A percentile compares a stretch with the other conserved stretches of the same genome.
These are phyloP conservation scores for Ustulina deusta DNA, from an alignment of 2,329 filamentous ascomycete genomes.

Conservation along the genomic window DNA sequence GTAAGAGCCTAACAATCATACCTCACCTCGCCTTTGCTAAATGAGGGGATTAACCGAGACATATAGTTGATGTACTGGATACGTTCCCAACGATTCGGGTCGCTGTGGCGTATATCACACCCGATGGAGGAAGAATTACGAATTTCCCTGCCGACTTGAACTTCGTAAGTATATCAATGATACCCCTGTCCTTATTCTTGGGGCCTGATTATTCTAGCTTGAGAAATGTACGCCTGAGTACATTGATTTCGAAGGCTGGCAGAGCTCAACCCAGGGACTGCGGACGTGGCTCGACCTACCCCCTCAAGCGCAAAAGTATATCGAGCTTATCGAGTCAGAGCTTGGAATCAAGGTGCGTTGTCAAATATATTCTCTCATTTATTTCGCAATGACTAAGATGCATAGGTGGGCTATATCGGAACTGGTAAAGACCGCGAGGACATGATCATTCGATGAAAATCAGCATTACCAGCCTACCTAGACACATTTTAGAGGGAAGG, in stretches of 20 bases:
- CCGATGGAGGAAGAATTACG: constrained; percentile 50
- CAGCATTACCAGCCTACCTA: background rate
- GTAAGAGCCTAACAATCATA: constrained; percentile 7
- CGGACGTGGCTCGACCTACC: constrained; percentile 65
- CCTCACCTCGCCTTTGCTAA: background rate
- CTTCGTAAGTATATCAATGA: constrained; percentile 22
- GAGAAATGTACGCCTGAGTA: constrained; percentile 63
- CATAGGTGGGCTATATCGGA: constrained; percentile 42
- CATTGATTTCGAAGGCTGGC: constrained; percentile 68
- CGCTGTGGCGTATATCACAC: constrained; percentile 66
- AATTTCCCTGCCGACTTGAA: constrained; percentile 65
- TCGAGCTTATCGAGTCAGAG: constrained; percentile 54
- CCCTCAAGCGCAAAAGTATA: constrained; percentile 64
- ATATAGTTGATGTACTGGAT: constrained; percentile 66
- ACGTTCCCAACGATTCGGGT: constrained; percentile 71
- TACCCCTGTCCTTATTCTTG: background rate
- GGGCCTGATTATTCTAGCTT: constrained; percentile 53
- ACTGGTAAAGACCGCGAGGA: constrained; percentile 43
- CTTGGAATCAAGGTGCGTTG: constrained; percentile 33
- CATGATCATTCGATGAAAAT: constrained; percentile 37
- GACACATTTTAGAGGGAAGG: constrained; percentile 18
- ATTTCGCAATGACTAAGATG: constrained; percentile 10
- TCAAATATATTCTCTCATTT: background rate
- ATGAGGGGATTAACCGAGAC: background rate
- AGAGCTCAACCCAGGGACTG: constrained; percentile 62